A percentile compares a stretch with the other conserved stretches of the same genome.
Evolutionary conservation across 805 yeast genomes (phyloP).

Genomic region (Zygoascus bituminiphila): DNA sequence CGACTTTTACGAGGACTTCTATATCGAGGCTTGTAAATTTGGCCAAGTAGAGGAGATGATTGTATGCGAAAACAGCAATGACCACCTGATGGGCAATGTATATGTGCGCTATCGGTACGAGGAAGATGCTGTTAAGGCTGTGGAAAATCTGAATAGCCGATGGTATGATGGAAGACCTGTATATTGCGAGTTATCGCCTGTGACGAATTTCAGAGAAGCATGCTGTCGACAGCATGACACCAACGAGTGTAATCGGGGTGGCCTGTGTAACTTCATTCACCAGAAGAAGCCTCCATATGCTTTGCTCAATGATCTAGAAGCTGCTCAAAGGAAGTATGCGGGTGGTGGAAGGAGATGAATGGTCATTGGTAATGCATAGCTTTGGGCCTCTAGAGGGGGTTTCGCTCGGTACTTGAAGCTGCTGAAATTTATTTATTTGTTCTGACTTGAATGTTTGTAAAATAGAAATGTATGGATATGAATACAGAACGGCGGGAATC

Average conservation of each 20-base stretch:
- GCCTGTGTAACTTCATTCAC: slow-evolving; percentile 83
- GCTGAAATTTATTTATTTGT: too few relatives aligned
- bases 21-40: slow-evolving; percentile 45
- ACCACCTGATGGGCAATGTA: slow-evolving; percentile 74
- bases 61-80: slow-evolving; percentile 73
- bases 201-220: slow-evolving; percentile 58
- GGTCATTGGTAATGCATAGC: too few relatives aligned
- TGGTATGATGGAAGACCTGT: slow-evolving; percentile 81
- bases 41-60: slow-evolving; percentile 53
- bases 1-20: slow-evolving; percentile 63
- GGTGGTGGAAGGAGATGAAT: too few relatives aligned
- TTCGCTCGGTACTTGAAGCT: too few relatives aligned
- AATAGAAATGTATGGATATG: too few relatives aligned
- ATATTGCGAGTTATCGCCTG: slow-evolving; percentile 72
- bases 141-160: slow-evolving; percentile 55
- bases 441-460: too few relatives aligned
- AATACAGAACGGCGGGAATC: too few relatives aligned
- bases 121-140: slow-evolving; percentile 53
- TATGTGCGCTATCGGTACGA: slow-evolving; percentile 53
- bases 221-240: slow-evolving; percentile 65
- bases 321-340: slow-evolving; percentile 30
- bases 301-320: slow-evolving; percentile 36
- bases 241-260: slow-evolving; percentile 65
- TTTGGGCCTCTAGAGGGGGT: too few relatives aligned
- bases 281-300: slow-evolving; percentile 46